These are phyloP conservation scores for Coemansia sp. DNA, from an alignment of 192 early-diverging fungal genomes.

Conservation along the genomic window DNA sequence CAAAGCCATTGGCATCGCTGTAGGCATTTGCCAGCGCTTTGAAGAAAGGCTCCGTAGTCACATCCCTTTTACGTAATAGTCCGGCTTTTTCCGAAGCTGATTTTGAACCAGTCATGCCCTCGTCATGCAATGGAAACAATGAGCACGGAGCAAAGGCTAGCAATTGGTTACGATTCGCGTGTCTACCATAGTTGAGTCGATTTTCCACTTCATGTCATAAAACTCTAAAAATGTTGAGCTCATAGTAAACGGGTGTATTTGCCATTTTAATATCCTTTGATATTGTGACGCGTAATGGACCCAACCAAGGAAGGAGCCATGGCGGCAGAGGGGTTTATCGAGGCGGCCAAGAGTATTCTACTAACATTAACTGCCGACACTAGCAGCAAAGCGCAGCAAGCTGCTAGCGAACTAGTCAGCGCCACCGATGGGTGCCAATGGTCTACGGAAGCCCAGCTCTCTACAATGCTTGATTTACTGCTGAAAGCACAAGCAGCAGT, in stretches of 20 bases:
- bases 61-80: too few species aligned
- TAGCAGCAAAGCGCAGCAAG: conserved; percentile 4
- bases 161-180: too few species aligned
- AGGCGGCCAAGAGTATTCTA: conserved; percentile 8
- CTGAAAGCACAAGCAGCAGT: not conserved
- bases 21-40: too few species aligned
- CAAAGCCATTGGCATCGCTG: too few species aligned
- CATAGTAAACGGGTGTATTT: too few species aligned
- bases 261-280: not conserved
- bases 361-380: conserved; percentile 4
- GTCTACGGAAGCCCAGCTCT: conserved; percentile 9
- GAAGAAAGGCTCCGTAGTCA: too few species aligned
- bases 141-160: too few species aligned
- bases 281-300: not conserved
- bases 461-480: not conserved
- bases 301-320: not conserved
- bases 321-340: conserved; percentile 11
- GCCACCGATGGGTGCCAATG: conserved; percentile 6
- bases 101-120: not conserved
- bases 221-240: too few species aligned
- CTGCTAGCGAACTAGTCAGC: conserved; percentile 10
- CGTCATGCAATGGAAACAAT: too few species aligned
- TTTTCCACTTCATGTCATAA: too few species aligned
- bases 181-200: not conserved
- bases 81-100: too few species aligned